phyloP scores from a whole-genome alignment of 2,329 filamentous ascomycete species.

The Zymoseptoria brevis region DNA sequence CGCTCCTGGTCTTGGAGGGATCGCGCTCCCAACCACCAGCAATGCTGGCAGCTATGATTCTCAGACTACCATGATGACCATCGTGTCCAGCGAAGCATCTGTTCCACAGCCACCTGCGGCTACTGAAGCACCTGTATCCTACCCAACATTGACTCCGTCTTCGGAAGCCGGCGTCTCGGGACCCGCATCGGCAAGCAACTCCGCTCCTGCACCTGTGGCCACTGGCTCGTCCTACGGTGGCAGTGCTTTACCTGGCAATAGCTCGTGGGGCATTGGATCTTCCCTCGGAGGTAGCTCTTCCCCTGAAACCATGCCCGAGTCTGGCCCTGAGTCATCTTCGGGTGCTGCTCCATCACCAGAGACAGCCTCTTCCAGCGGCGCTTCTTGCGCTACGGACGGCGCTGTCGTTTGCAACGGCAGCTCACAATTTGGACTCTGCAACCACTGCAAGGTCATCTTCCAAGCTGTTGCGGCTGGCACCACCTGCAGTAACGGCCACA shows the following conservation, averaged over 20 bases:
- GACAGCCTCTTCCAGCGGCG: slow-evolving; percentile 20
- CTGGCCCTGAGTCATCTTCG: neutral
- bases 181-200: slow-evolving; percentile 2
- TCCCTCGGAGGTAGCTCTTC: slow-evolving; percentile 32
- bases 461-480: slow-evolving; percentile 39
- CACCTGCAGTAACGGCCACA: slow-evolving; percentile 35
- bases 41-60: neutral
- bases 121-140: slow-evolving; percentile 2
- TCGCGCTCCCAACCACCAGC: slow-evolving; percentile 1
- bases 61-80: slow-evolving; percentile 2
- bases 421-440: slow-evolving; percentile 38
- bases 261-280: slow-evolving; percentile 34
- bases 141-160: slow-evolving; percentile 1
- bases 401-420: slow-evolving; percentile 34
- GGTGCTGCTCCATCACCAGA: slow-evolving; percentile 26
- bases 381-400: slow-evolving; percentile 31
- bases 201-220: slow-evolving; percentile 6
- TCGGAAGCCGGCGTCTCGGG: slow-evolving; percentile 3
- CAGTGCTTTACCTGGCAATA: slow-evolving; percentile 34
- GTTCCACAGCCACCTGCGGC: slow-evolving; percentile 3
- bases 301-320: neutral
- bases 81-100: neutral
- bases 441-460: slow-evolving; percentile 35
- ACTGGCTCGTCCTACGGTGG: slow-evolving; percentile 17
- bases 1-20: slow-evolving; percentile 5